Base-by-base conservation (phyloP, 441 rosid genomes). In the Melastoma candidum region DNA sequence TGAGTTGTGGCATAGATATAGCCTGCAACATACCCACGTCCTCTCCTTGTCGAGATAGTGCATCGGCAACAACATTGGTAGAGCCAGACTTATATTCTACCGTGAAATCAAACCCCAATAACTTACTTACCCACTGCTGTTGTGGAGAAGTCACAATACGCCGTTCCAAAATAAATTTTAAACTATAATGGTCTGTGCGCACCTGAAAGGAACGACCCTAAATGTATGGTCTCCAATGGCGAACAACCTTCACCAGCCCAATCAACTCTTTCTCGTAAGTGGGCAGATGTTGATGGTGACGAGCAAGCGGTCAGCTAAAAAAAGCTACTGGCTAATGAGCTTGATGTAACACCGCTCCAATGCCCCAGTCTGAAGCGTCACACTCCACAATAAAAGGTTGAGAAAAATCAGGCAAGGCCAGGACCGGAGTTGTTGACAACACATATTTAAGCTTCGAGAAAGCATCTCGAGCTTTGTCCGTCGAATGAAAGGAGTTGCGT, bases 111-210 rank as follows among this genome's bases (percentile, higher is more conserved):
- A 9, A 61, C 6, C 58, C 52, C 0, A 47, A 2, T 0, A 53
- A 3, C 39, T 50, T 51, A 0, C 47, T 4, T 0, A 51, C 7
- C 63, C 57, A 51, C 0, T 29, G 10, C 0, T 26, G 26, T 7
- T 63, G 24, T 0, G 17, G 3, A 0, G 54, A 45, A 2, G 54
- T 56, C 1, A 6, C 1, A 0, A 43, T 11, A 0, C 13, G 2
- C 7, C 54, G 56, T 25, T 63, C 52, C 11, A 36, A 1, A 1
- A 62, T 24, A 29, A 10, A 11, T 12, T 49, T 63, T 0, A 63
- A 8, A 26, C 36, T 56, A 0, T 25, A 13, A 8, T 48, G 55
- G 26, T 63, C 61, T 4, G 44, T 47, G 0, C 29, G 7, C 7
- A 63, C 17, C 1, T 6, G 1, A 12, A 63, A 63, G 11, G 11